These are phyloP conservation scores for Penicillium manginii DNA, from an alignment of 495 filamentous ascomycete species.

Conservation along the genomic window DNA sequence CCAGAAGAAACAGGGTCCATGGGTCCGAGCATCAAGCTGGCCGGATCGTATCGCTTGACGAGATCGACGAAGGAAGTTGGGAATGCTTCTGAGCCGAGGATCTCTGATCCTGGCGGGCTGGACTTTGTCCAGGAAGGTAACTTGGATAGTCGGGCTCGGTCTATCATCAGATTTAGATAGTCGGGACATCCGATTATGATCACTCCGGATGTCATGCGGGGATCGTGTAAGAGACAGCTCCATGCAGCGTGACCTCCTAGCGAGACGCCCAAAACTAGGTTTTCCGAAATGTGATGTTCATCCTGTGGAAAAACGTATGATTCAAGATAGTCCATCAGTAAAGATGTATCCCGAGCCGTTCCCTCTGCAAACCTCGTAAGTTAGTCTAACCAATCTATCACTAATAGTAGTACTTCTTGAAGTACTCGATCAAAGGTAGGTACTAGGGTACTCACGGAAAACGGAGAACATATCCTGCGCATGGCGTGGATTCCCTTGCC, in stretches of 20 bases:
- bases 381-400: too few relatives aligned
- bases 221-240: constrained; percentile 77
- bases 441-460: constrained; percentile 60
- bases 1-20: constrained; percentile 33
- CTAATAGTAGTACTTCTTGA: too few relatives aligned
- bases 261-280: constrained; percentile 80
- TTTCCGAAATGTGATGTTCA: constrained; percentile 59
- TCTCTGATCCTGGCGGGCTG: constrained; percentile 59
- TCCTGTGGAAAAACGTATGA: constrained; percentile 68
- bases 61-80: constrained; percentile 66
- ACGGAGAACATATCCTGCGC: constrained; percentile 85
- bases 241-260: constrained; percentile 90
- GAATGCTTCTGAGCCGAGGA: constrained; percentile 78
- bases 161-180: constrained; percentile 74
- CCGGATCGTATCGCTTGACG: constrained; percentile 68
- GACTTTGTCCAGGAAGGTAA: constrained; percentile 60
- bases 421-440: too few relatives aligned
- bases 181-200: constrained; percentile 90
- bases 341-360: constrained; percentile 72
- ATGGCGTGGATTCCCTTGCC: constrained; percentile 77
- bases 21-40: constrained; percentile 64
- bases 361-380: constrained; percentile 51
- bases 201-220: constrained; percentile 73
- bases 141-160: constrained; percentile 77
- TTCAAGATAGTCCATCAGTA: constrained; percentile 73